Percentiles rank a stretch among this genome's conserved stretches.
Conservation (phyloP, 2,329 filamentous ascomycete species). For the Myrmaecium sp. region DNA sequence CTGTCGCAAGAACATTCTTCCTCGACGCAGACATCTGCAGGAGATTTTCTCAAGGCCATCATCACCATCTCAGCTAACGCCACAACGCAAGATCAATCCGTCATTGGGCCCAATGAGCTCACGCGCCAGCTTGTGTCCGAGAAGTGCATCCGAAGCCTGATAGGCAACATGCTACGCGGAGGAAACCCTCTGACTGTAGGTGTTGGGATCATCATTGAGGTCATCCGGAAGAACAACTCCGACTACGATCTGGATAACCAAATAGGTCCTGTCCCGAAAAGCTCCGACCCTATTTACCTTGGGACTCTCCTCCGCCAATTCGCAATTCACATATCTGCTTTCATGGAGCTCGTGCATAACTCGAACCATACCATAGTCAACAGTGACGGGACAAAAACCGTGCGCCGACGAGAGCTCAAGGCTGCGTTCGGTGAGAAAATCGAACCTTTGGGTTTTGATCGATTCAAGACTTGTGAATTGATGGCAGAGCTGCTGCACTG, state of each 20-base stretch:
- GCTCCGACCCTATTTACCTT: slow-evolving; percentile 91
- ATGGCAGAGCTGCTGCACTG: slow-evolving; percentile 97
- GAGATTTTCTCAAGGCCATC: slow-evolving; percentile 95
- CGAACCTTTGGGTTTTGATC: slow-evolving; percentile 87
- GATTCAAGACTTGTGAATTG: slow-evolving; percentile 96
- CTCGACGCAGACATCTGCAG: slow-evolving; percentile 87
- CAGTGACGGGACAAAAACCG: slow-evolving; percentile 39
- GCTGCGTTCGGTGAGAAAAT: slow-evolving; percentile 85
- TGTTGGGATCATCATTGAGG: slow-evolving; percentile 93
- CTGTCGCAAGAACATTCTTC: slow-evolving; percentile 71
- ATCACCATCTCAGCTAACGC: slow-evolving; percentile 98
- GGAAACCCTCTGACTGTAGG: slow-evolving; percentile 91
- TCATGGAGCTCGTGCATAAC: slow-evolving; percentile 79
- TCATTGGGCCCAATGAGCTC: slow-evolving; percentile 92
- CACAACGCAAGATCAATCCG: slow-evolving; percentile 95
- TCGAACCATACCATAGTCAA: slow-evolving; percentile 41
- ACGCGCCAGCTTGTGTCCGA: slow-evolving; percentile 88
- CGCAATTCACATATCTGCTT: slow-evolving; percentile 78
- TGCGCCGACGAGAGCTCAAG: slow-evolving; percentile 56
- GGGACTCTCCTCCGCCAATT: slow-evolving; percentile 80
- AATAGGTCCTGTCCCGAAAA: slow-evolving; percentile 59
- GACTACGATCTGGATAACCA: slow-evolving; percentile 93
- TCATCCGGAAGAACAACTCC: slow-evolving; percentile 98
- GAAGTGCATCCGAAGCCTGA: slow-evolving; percentile 66
- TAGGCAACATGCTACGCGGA: slow-evolving; percentile 78